Conservation (phyloP, 768 basidiomycete species). For the Russula foetens region DNA sequence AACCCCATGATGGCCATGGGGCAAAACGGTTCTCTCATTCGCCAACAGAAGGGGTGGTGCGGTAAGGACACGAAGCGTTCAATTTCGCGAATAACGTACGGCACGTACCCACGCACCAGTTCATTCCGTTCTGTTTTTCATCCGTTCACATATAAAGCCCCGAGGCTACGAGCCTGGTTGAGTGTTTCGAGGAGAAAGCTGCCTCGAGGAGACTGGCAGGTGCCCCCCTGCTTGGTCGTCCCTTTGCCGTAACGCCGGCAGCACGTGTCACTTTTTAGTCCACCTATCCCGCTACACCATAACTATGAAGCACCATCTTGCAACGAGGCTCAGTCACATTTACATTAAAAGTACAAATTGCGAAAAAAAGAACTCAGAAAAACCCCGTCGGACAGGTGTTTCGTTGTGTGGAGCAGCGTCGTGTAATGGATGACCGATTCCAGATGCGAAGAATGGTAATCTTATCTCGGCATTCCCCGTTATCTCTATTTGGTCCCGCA, state of each 20-base stretch:
- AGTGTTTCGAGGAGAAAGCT: background rate
- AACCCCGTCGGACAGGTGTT: too few species aligned
- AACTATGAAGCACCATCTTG: too few species aligned
- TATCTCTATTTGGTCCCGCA: background rate
- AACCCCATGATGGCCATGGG: background rate
- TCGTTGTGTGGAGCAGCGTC: too few species aligned
- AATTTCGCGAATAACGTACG: background rate
- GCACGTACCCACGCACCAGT: background rate
- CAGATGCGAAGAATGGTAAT: conserved; percentile 2
- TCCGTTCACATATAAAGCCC: background rate
- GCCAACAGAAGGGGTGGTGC: background rate
- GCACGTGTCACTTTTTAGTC: too few species aligned
- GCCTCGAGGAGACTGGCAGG: background rate
- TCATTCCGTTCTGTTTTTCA: background rate
- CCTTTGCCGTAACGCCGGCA: too few species aligned
- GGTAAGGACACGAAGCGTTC: background rate
- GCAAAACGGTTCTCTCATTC: background rate
- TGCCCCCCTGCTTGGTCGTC: too few species aligned
- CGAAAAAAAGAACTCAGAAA: too few species aligned
- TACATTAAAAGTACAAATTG: too few species aligned
- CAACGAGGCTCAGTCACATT: too few species aligned
- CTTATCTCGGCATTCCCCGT: conserved; percentile 6
- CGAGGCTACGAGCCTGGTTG: background rate
- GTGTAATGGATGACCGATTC: background rate
- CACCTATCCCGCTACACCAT: too few species aligned